Conservation (phyloP, 768 basidiomycete genomes). For the Leccinum truebloodii region DNA sequence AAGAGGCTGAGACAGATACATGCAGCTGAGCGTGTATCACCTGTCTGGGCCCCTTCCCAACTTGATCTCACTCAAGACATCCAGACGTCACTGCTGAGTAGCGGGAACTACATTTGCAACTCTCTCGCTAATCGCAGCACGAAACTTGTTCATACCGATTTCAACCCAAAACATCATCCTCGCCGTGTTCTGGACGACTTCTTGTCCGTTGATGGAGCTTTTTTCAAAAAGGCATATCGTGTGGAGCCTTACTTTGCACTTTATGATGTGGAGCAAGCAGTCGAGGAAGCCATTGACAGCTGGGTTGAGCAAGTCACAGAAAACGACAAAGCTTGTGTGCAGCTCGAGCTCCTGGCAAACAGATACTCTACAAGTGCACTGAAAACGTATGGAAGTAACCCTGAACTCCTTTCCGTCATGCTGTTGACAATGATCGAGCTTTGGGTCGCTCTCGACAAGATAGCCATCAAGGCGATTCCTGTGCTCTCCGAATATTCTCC, state of each 20-base stretch:
- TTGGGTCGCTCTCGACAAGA: slow-evolving; percentile 36
- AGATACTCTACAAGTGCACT: slow-evolving; percentile 30
- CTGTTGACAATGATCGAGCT: slow-evolving; percentile 38
- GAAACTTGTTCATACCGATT: not conserved
- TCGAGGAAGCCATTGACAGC: slow-evolving; percentile 31
- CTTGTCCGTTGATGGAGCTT: slow-evolving; percentile 5
- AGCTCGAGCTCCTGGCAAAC: slow-evolving; percentile 25
- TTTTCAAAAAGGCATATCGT: slow-evolving; percentile 8
- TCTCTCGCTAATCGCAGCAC: not conserved
- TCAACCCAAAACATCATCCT: slow-evolving; percentile 3
- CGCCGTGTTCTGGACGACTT: slow-evolving; percentile 3
- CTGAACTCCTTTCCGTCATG: slow-evolving; percentile 43
- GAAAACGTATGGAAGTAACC: slow-evolving; percentile 30
- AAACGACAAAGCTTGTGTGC: slow-evolving; percentile 4
- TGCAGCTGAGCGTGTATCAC: slow-evolving; percentile 25
- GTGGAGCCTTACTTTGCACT: slow-evolving; percentile 20
- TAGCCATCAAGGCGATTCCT: slow-evolving; percentile 20
- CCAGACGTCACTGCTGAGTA: not conserved
- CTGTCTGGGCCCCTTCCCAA: slow-evolving; percentile 32
- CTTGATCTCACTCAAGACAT: not conserved
- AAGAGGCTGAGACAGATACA: slow-evolving; percentile 37
- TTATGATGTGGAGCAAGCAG: slow-evolving; percentile 39
- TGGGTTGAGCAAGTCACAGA: slow-evolving; percentile 29
- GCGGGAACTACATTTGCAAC: not conserved
- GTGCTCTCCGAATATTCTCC: slow-evolving; percentile 35